A percentile compares a stretch with the other conserved stretches of the same genome.
phyloP scores from a whole-genome alignment of 441 rosid species.

The Hura crepitans region DNA sequence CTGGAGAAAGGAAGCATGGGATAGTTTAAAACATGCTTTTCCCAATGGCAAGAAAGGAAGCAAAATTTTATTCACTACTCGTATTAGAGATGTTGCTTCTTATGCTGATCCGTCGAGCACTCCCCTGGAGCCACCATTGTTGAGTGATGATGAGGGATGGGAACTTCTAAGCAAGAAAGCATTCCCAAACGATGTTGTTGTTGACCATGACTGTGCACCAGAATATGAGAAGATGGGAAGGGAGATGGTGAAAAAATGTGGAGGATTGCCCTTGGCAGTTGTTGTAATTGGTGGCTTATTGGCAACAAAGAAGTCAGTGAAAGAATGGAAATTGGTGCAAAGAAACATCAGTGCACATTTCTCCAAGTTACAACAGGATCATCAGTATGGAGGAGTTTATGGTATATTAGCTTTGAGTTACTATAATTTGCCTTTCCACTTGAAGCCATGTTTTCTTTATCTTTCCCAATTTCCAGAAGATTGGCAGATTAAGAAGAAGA shows the following conservation, averaged over 20 bases:
- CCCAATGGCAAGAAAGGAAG: not conserved
- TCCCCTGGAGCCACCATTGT: not conserved
- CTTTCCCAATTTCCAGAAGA: not conserved
- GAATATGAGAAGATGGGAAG: not conserved
- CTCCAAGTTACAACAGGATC: not conserved
- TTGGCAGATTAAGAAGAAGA: not conserved
- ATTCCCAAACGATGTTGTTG: not conserved
- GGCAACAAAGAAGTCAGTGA: not conserved
- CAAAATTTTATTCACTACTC: not conserved
- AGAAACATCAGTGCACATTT: not conserved
- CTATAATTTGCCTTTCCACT: constrained; percentile 4
- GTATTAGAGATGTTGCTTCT: not conserved
- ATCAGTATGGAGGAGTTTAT: not conserved
- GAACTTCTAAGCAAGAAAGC: not conserved
- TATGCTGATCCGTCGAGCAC: not conserved
- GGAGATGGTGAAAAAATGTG: constrained; percentile 1
- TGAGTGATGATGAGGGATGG: not conserved
- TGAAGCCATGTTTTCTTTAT: constrained; percentile 14
- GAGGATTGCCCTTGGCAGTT: not conserved
- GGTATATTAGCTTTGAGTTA: constrained; percentile 9
- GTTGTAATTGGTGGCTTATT: not conserved
- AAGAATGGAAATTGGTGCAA: not conserved
- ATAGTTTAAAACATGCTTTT: not conserved
- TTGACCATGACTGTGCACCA: not conserved
- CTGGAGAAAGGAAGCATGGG: not conserved